phyloP scores from a whole-genome alignment of 1,284 basidiomycete species.

The Trichosporon sp. region DNA sequence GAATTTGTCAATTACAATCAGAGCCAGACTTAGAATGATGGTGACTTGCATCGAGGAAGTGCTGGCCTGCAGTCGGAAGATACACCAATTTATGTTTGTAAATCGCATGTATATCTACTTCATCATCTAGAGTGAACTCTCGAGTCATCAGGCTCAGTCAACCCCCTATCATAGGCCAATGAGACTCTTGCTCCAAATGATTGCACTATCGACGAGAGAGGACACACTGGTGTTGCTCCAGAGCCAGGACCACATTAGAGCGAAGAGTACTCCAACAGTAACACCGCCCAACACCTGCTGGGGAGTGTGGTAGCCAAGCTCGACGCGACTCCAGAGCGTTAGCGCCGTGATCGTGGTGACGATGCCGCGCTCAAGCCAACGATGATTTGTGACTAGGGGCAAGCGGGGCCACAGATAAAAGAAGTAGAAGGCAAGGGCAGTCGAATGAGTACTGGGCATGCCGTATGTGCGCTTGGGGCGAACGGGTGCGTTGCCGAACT shows the following conservation, averaged over 20 bases:
- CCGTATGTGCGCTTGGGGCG: constrained; percentile 51
- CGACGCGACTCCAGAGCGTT: constrained; percentile 64
- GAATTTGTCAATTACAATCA: not conserved
- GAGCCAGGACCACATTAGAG: constrained; percentile 53
- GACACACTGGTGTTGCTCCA: constrained; percentile 22
- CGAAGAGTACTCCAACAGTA: constrained; percentile 57
- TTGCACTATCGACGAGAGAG: not conserved
- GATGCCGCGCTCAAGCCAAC: constrained; percentile 46
- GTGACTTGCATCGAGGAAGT: not conserved
- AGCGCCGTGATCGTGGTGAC: constrained; percentile 29
- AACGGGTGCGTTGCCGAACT: constrained; percentile 15
- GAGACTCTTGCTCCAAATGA: not conserved
- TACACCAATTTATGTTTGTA: not conserved
- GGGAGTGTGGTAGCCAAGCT: constrained; percentile 75
- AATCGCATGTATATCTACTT: constrained; percentile 1
- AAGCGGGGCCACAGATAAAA: constrained; percentile 59
- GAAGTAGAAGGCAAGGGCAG: constrained; percentile 65
- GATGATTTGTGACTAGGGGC: constrained; percentile 54
- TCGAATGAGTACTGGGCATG: constrained; percentile 85
- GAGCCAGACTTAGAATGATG: not conserved
- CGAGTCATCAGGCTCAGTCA: not conserved
- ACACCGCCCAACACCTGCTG: constrained; percentile 66
- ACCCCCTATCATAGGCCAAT: not conserved
- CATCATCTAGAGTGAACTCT: not conserved
- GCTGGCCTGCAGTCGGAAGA: not conserved